These are phyloP conservation scores for Gnaphalium uliginosum DNA, from an alignment of 129 eudicot genomes.

Conservation along the genomic window DNA sequence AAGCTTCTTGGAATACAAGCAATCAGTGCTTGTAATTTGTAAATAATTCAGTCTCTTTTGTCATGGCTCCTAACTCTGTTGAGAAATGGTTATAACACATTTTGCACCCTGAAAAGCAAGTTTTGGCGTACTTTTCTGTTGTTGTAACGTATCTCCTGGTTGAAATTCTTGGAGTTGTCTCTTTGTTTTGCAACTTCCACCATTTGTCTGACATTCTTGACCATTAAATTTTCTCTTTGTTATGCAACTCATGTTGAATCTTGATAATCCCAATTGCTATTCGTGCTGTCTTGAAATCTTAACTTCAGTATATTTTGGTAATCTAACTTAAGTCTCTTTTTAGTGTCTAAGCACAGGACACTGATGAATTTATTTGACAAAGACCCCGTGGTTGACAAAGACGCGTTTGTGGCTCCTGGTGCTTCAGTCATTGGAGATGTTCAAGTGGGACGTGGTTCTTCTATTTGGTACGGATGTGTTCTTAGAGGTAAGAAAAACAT, in stretches of 20 bases:
- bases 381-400: constrained; percentile 72
- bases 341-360: constrained; percentile 92
- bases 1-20: not conserved
- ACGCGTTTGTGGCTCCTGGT: constrained; percentile 94
- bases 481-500: constrained; percentile 67
- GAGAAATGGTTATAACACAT: not conserved
- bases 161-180: not conserved
- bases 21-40: not conserved
- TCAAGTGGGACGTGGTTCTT: constrained; percentile 72
- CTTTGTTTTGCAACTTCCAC: not conserved
- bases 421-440: constrained; percentile 94
- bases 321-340: constrained; percentile 9
- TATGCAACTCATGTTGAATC: not conserved
- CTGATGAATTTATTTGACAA: constrained; percentile 79
- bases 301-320: constrained; percentile 1
- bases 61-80: not conserved
- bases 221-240: not conserved
- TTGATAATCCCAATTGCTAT: not conserved
- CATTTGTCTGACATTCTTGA: constrained; percentile 5
- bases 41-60: not conserved
- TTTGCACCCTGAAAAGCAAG: not conserved
- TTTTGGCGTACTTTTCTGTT: not conserved
- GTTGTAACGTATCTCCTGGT: not conserved
- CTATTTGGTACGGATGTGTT: constrained; percentile 97
- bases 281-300: not conserved